Evolutionary conservation across 371 early-diverging fungal genomes (phyloP).

Genomic region (Rhizomucor miehei): DNA sequence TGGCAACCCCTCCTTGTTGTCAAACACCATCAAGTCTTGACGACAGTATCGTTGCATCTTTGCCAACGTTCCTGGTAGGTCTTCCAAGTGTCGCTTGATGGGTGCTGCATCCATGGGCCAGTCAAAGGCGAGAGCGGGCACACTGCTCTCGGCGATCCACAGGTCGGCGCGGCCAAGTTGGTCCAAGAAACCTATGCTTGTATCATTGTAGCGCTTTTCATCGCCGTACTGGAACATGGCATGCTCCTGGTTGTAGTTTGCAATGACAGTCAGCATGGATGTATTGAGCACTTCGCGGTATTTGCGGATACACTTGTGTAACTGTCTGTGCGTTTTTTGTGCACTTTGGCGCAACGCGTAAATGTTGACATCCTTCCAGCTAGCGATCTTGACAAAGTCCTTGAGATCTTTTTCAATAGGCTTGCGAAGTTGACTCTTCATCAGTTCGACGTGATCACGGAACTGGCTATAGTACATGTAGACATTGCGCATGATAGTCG

Average conservation of each 20-base stretch:
- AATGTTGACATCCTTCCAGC: slow-evolving; percentile 97
- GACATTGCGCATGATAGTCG: slow-evolving; percentile 54
- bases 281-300: slow-evolving; percentile 75
- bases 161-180: slow-evolving; percentile 30
- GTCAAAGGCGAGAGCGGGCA: slow-evolving; percentile 14
- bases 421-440: slow-evolving; percentile 57
- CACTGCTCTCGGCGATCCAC: slow-evolving; percentile 24
- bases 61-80: slow-evolving; percentile 32
- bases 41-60: slow-evolving; percentile 33
- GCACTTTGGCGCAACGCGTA: slow-evolving; percentile 90
- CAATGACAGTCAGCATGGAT: slow-evolving; percentile 77
- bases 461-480: slow-evolving; percentile 83
- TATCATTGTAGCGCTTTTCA: slow-evolving; percentile 41
- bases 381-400: slow-evolving; percentile 92
- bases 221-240: slow-evolving; percentile 53
- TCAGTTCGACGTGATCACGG: slow-evolving; percentile 46
- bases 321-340: slow-evolving; percentile 83
- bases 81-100: slow-evolving; percentile 34
- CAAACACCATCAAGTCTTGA: slow-evolving; percentile 27
- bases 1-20: slow-evolving; percentile 22
- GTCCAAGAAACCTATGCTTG: slow-evolving; percentile 26
- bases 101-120: slow-evolving; percentile 13
- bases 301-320: slow-evolving; percentile 87
- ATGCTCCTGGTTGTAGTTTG: slow-evolving; percentile 55
- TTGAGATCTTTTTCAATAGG: slow-evolving; percentile 88